phyloP scores from a whole-genome alignment of 306 rosid genomes.

The Inga leiocalycina region DNA sequence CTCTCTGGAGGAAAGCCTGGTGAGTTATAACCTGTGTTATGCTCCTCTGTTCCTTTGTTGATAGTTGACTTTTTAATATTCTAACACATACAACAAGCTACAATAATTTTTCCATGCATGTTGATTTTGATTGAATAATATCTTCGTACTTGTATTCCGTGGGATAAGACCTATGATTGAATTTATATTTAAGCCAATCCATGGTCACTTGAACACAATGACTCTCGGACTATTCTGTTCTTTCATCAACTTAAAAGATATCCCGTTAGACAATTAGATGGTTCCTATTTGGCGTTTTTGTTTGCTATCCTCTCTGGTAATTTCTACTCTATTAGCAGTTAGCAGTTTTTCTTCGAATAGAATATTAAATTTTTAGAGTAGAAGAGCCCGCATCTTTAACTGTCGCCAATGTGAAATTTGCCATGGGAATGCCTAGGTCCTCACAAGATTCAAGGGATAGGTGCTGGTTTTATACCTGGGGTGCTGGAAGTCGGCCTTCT shows the following conservation, averaged over 20 bases:
- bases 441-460: constrained; percentile 94
- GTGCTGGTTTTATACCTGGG: constrained; percentile 85
- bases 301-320: constrained; percentile 2
- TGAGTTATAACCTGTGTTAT: constrained; percentile 35
- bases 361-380: not conserved
- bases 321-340: not conserved
- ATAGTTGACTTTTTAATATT: not conserved
- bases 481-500: constrained; percentile 71
- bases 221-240: not conserved
- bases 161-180: not conserved
- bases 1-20: constrained; percentile 92
- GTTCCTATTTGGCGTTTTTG: not conserved
- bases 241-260: constrained; percentile 14
- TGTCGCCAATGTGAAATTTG: constrained; percentile 23
- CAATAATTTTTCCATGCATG: constrained; percentile 14
- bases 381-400: constrained; percentile 19
- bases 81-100: not conserved
- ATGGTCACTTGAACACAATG: constrained; percentile 27
- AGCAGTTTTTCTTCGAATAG: constrained; percentile 12
- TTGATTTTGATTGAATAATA: not conserved
- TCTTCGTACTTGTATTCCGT: not conserved
- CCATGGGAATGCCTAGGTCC: constrained; percentile 61
- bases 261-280: not conserved
- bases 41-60: not conserved
- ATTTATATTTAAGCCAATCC: constrained; percentile 21